Evolutionary conservation across 148 eudicot genomes (phyloP), one percentile per base, ranked within the genome.

Genomic region (Rhododendron mucronatum): DNA sequence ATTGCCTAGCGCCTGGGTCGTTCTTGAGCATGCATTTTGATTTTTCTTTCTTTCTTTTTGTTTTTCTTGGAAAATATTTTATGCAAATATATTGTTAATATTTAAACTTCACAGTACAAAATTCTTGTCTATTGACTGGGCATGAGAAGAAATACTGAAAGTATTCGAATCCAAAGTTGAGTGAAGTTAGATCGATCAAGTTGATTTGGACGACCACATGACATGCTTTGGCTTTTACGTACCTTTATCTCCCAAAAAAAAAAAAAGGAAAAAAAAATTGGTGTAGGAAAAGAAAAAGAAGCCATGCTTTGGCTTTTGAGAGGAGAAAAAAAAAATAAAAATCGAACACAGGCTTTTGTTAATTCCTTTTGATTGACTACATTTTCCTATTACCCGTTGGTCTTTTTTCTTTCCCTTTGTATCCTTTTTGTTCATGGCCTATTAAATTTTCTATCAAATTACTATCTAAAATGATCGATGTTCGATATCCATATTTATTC

Each of bases 251-350:
- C 9, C 8, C n/a, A 8, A 9, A 7, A 35, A 74, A 33, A 8
- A 78, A 78, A 23, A n/a, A 45, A 12, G 14, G 1, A 4, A 6
- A 4, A 4, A n/a, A 45, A 30, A n/a, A 78, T 35, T 44, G 39
- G 15, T 21, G n/a, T 10, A 23, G 2, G 16, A 45, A 78, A 78
- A 78, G 50, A 53, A 26, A 80, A 80, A 80, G 35, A 80, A 50
- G 63, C 11, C 61, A 53, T 53, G 82, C 82, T 51, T 80, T 51
- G 83, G 67, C 83, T 53, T 81, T 81, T 81, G 2, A 33, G 21
- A 6, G 7, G 12, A 33, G 10, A 18, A 18, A 48, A 13, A 28
- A 48, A 4, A 51, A 4, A 11, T 11, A 4, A 12, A 48, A 81
- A 3, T 6, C 28, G 4, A 44, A 44, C 37, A n/a, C 10, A 79